Base-by-base conservation (phyloP, 75 land plant genomes). In the Larix kaempferi region DNA sequence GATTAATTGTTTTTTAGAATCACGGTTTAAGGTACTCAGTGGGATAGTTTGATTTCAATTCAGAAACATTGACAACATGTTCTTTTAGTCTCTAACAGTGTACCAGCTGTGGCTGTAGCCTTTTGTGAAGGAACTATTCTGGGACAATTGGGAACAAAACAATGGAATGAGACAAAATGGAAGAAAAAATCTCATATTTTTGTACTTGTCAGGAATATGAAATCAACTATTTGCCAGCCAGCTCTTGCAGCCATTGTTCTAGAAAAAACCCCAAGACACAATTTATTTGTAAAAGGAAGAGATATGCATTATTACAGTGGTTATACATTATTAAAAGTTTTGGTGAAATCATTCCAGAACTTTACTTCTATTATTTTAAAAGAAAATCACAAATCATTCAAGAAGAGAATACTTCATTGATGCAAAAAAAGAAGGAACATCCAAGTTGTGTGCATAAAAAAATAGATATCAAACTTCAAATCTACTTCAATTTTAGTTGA, bases 161-260 rank as follows among this genome's bases (percentile, higher is more conserved):
- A 91, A 65, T 81, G 83, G 80, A 79, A 62, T 5, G 73, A 66
- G 13, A 57, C 74, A 67, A 82, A 76, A 10, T 78, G 26, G 22
- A 83, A 75, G 23, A 55, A 74, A 39, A 82, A 71, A 52, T 72
- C 71, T 64, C 79, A 86, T 63, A 73, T 91, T 55, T 86, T 86
- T 62, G 93, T 91, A 8, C 78, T 91, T 49, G 93, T 91, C 41
- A 80, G 93, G 54, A 91, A 91, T 77, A 19, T 84, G 58, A 82
- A 83, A 72, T 88, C 91, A 26, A 73, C 88, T 52, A 64, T 89
- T 7, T 88, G 88, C 52, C 91, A 49, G 80, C n/a, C n/a, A n/a
- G n/a, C n/a, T n/a, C n/a, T n/a, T n/a, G n/a, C n/a, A n/a, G n/a
- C 87, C 59, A 77, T 91, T 79, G 77, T 86, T 35, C 71, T 91